Conservation (phyloP, 768 basidiomycete species). For the Lactarius sp. region DNA sequence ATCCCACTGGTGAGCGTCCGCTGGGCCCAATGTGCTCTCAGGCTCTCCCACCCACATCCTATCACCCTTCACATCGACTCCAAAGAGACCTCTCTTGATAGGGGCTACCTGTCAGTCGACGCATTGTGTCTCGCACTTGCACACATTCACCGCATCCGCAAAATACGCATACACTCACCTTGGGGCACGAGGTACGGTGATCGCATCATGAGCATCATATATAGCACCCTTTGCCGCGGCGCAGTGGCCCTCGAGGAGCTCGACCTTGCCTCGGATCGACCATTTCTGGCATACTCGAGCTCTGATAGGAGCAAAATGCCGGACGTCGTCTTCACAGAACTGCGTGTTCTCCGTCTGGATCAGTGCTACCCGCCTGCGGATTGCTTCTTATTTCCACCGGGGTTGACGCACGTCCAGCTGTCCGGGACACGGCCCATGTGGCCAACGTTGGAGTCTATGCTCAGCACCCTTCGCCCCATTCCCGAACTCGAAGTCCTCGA, state of each 20-base stretch:
- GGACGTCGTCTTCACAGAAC: background rate
- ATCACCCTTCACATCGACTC: conserved; percentile 16
- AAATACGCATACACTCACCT: conserved; percentile 10
- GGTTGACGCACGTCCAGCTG: conserved; percentile 12
- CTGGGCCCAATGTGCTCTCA: conserved; percentile 17
- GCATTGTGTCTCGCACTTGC: conserved; percentile 7
- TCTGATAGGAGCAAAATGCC: background rate
- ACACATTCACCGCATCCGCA: conserved; percentile 7
- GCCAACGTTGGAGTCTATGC: conserved; percentile 6
- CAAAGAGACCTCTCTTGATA: conserved; percentile 13
- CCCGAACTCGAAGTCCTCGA: conserved; percentile 12
- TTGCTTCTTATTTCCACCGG: conserved; percentile 1
- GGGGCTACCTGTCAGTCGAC: conserved; percentile 17
- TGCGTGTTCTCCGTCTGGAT: conserved; percentile 9
- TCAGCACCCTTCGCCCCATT: conserved; percentile 6
- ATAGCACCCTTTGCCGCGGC: conserved; percentile 1
- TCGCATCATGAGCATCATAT: conserved; percentile 13
- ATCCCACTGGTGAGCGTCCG: conserved; percentile 13
- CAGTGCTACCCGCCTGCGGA: conserved; percentile 4
- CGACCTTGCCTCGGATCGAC: conserved; percentile 8
- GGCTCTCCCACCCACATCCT: conserved; percentile 16
- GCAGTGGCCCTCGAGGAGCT: conserved; percentile 17
- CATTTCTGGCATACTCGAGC: conserved; percentile 2
- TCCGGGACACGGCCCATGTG: conserved; percentile 5
- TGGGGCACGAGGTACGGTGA: conserved; percentile 21